Evolutionary conservation across 495 filamentous ascomycete genomes (phyloP).

Genomic region (Peziza echinospora): DNA sequence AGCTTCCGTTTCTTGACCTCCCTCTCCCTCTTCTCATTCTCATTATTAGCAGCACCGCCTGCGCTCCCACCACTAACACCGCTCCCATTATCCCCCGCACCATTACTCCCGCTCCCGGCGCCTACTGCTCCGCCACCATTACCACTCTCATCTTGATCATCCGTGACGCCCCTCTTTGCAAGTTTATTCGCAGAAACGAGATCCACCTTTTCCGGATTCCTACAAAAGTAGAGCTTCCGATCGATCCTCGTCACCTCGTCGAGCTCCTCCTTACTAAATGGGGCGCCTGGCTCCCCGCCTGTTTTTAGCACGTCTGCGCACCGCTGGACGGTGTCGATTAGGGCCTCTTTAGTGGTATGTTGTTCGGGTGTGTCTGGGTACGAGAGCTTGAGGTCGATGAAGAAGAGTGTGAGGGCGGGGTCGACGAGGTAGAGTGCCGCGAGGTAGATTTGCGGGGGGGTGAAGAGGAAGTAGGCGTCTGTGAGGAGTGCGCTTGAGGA

Average conservation of each 20-base stretch:
- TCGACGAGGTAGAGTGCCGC: constrained; percentile 58
- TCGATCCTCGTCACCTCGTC: constrained; percentile 28
- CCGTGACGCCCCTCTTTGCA: neutral
- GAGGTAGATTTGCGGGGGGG: constrained; percentile 82
- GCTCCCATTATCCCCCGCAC: constrained; percentile 2
- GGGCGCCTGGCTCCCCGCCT: constrained; percentile 30
- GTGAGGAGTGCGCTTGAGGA: constrained; percentile 64
- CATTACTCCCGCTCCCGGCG: neutral
- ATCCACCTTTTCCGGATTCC: constrained; percentile 33
- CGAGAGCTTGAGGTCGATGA: constrained; percentile 50
- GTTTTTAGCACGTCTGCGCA: constrained; percentile 38
- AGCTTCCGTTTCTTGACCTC: constrained; percentile 13
- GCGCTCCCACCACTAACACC: too few species aligned
- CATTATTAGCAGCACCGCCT: constrained; percentile 1
- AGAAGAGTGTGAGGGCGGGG: constrained; percentile 42
- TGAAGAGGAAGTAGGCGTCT: constrained; percentile 89
- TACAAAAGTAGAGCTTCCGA: constrained; percentile 43
- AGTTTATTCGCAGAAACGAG: neutral
- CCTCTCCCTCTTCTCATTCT: constrained; percentile 8
- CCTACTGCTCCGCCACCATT: constrained; percentile 11
- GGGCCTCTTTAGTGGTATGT: constrained; percentile 48
- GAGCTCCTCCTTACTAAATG: constrained; percentile 23
- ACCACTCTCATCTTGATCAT: neutral
- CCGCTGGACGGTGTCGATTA: constrained; percentile 55
- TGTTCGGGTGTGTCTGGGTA: constrained; percentile 27